These are phyloP conservation scores for Xylaria cubensis DNA, from an alignment of 495 filamentous ascomycete genomes.

Conservation along the genomic window DNA sequence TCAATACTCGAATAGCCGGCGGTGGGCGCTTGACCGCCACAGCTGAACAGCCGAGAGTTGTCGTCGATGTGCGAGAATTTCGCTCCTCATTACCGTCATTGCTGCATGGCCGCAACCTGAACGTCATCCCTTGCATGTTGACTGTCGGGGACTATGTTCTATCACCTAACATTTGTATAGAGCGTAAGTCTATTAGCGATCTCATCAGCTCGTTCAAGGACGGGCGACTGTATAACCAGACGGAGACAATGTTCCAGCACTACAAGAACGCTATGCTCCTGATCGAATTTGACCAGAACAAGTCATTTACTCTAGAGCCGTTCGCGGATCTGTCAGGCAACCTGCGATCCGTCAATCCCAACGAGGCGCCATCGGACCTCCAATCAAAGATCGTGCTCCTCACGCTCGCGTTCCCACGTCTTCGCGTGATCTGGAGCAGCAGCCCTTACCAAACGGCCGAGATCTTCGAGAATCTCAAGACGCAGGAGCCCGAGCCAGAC, in stretches of 20 bases:
- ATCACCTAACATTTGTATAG: conserved; percentile 86
- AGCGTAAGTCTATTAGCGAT: conserved; percentile 92
- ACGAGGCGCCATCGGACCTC: conserved; percentile 70
- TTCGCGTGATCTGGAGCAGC: conserved; percentile 92
- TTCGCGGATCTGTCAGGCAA: conserved; percentile 82
- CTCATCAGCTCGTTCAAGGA: conserved; percentile 89
- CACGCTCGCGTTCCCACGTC: conserved; percentile 86
- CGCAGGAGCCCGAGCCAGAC: conserved; percentile 85
- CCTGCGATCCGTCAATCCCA: conserved; percentile 59
- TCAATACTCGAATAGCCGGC: conserved; percentile 96
- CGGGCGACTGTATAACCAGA: conserved; percentile 89
- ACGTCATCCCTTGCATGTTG: conserved; percentile 89
- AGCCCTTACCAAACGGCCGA: conserved; percentile 96
- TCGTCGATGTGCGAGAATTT: conserved; percentile 96
- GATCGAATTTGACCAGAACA: conserved; percentile 98
- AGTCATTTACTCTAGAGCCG: conserved; percentile 93
- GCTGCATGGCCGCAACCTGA: conserved; percentile 83
- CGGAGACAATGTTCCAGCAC: conserved; percentile 90
- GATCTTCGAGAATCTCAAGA: conserved; percentile 94
- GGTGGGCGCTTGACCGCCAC: conserved; percentile 89
- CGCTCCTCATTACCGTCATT: conserved; percentile 90
- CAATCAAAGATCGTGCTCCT: conserved; percentile 93
- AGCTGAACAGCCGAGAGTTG: conserved; percentile 86
- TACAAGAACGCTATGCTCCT: conserved; percentile 91
- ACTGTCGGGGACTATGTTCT: conserved; percentile 98